Conservation (phyloP, 148 eudicot species). For the Persicaria maculosa region DNA sequence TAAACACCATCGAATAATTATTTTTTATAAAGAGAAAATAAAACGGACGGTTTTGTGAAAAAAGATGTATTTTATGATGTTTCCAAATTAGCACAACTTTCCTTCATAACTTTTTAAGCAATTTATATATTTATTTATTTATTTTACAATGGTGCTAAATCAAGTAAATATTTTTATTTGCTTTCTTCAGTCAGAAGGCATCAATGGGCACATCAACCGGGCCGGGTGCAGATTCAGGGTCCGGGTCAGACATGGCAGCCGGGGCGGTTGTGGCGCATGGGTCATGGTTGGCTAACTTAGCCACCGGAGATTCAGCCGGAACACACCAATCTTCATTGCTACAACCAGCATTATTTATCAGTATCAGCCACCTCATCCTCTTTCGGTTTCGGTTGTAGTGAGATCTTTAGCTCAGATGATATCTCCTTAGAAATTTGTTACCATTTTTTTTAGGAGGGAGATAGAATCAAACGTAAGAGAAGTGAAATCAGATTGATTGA, state of each 20-base stretch:
- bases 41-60: background rate
- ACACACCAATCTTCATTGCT: background rate
- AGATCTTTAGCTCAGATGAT: background rate
- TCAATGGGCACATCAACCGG: conserved; percentile 24
- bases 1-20: no score
- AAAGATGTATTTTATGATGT: background rate
- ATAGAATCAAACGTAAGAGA: background rate
- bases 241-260: conserved; percentile 19
- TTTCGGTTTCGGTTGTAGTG: background rate
- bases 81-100: background rate
- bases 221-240: conserved; percentile 12
- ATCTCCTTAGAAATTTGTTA: background rate
- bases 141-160: background rate
- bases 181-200: conserved; percentile 44
- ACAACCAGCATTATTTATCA: background rate
- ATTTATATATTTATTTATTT: no score
- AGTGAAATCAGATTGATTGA: background rate
- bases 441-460: background rate
- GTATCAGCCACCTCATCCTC: background rate
- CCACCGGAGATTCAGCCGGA: conserved; percentile 39
- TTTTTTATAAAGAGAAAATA: no score
- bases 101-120: no score
- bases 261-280: conserved; percentile 43
- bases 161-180: background rate
- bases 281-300: conserved; percentile 58